Evolutionary conservation across 2,329 filamentous ascomycete species (phyloP).

Genomic region (Microdochium nivale): DNA sequence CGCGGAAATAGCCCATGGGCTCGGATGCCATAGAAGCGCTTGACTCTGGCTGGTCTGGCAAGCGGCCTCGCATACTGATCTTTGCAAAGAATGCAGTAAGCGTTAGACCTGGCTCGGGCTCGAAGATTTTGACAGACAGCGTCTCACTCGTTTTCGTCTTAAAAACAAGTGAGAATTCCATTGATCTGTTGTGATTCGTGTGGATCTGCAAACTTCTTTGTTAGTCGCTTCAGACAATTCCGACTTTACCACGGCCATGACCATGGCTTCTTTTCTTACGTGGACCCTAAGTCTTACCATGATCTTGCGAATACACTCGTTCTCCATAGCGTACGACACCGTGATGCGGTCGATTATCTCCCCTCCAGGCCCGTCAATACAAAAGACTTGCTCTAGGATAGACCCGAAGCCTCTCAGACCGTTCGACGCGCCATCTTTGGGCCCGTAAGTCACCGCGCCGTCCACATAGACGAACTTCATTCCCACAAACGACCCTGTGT

Average conservation of each 20-base stretch:
- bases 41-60: not conserved
- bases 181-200: conserved; percentile 6
- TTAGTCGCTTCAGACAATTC: not conserved
- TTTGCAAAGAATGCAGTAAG: conserved; percentile 7
- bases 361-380: conserved; percentile 8
- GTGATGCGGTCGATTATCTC: conserved; percentile 7
- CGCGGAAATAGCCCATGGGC: conserved; percentile 3
- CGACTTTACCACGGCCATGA: not conserved
- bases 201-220: conserved; percentile 1
- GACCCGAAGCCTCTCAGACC: not conserved
- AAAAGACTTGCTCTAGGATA: conserved; percentile 7
- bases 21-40: conserved; percentile 1
- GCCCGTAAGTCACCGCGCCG: conserved; percentile 9
- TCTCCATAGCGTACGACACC: conserved; percentile 1
- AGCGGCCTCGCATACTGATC: conserved; percentile 1
- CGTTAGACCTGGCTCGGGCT: conserved; percentile 2
- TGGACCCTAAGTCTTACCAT: conserved; percentile 2
- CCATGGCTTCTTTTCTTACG: not conserved
- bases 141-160: not conserved
- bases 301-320: conserved; percentile 7
- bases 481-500: conserved; percentile 8
- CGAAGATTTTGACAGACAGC: conserved; percentile 1
- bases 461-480: conserved; percentile 10
- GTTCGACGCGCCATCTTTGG: not conserved
- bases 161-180: conserved; percentile 4